Conservation (phyloP, 805 yeast species). For the Wickerhamiella lipophila region DNA sequence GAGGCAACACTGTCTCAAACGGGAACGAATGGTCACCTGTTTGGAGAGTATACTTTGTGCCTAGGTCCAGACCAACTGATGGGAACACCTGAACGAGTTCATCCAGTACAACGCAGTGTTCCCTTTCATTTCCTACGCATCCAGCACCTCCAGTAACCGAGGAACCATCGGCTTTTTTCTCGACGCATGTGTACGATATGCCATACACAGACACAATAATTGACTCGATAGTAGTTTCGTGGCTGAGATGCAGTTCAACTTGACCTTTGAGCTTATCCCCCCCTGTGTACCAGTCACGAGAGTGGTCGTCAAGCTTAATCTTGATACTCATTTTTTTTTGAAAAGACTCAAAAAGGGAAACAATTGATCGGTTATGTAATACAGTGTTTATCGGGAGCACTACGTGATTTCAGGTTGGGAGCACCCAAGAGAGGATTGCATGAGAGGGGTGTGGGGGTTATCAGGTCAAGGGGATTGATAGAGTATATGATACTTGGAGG, state of each 20-base stretch:
- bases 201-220: slow-evolving; percentile 47
- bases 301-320: slow-evolving; percentile 4
- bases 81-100: slow-evolving; percentile 28
- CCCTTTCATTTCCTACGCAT: slow-evolving; percentile 19
- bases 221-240: slow-evolving; percentile 5
- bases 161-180: slow-evolving; percentile 17
- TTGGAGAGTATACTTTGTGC: slow-evolving; percentile 25
- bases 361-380: background rate
- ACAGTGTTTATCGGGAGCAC: background rate
- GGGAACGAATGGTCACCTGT: slow-evolving; percentile 29
- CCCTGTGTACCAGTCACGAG: slow-evolving; percentile 11
- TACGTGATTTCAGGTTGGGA: background rate
- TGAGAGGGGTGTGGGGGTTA: too few species aligned
- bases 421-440: too few species aligned
- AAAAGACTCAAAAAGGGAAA: background rate
- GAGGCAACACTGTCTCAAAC: slow-evolving; percentile 28
- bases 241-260: background rate
- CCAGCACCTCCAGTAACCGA: slow-evolving; percentile 15
- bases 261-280: slow-evolving; percentile 11
- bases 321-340: slow-evolving; percentile 11
- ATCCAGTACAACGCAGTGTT: slow-evolving; percentile 24
- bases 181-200: slow-evolving; percentile 54
- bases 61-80: slow-evolving; percentile 13
- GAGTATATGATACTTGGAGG: too few species aligned
- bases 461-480: too few species aligned